Base-by-base conservation (phyloP, 1,139 yeast genomes). In the Yamadazyma blattariae region DNA sequence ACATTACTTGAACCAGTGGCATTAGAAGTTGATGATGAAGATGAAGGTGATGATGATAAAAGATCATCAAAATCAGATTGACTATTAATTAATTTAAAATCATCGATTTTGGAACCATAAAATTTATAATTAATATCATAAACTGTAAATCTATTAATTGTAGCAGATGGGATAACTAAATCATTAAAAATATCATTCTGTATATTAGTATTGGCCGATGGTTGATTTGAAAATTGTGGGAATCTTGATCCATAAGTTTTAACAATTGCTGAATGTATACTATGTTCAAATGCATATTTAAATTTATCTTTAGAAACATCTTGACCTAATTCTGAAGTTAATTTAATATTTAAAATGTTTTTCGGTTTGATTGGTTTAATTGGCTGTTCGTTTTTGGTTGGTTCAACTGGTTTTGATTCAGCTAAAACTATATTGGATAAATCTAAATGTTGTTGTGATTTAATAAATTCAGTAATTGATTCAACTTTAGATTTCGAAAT, bases 371-470 rank as follows among this genome's bases (percentile, higher is more conserved):
- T 18, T 6, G 12, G 7, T 15, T 7, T 10, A 11, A 41, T 34
- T 13, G 35, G 24, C 12, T 37, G 30, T 27, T 23, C 45, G 32
- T 16, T 47, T 54, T 28, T 30, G 6, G 26, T 32, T 26, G 27
- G 18, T 17, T 46, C 43, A n/a, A 39, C 48, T 25, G 17, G 14
- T 18, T 44, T 48, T 8, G 78, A 67, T 29, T 63, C 61, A 10
- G 76, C 72, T 39, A 78, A 47, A 40, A 77, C 74, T 46, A 90
- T 79, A 57, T 84, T 78, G 28, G 88, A 75, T 39, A 92, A 70
- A 56, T 92, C 97, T 45, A 90, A 68, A 50, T 81, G 85, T 45
- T 78, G 73, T 45, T 75, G 74, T 34, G 71, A 63, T 39, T 74
- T 67, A 47, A 90, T 62, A 52, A 68, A 81, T 28, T 74, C 62